Evolutionary conservation across 2,329 filamentous ascomycete genomes (phyloP).

Genomic region (Aspergillus chevalieri): DNA sequence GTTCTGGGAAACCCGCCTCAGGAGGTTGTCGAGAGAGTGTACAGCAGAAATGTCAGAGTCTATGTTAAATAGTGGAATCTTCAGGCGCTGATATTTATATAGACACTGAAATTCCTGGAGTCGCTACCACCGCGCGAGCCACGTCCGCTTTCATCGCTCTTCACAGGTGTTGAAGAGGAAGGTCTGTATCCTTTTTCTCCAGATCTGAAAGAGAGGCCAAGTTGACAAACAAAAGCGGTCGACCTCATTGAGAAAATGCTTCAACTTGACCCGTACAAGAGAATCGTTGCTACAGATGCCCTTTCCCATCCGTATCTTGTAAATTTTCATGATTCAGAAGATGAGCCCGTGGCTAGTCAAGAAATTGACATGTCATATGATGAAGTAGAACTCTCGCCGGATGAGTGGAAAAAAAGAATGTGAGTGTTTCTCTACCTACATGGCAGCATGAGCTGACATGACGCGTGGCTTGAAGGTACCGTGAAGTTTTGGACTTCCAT

Average conservation of each 20-base stretch:
- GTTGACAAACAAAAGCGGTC: conserved; percentile 56
- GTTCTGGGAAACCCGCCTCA: conserved; percentile 92
- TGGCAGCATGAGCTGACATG: neutral
- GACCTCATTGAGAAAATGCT: conserved; percentile 95
- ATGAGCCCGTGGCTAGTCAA: conserved; percentile 91
- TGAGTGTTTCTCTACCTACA: conserved; percentile 43
- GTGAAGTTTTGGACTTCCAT: conserved; percentile 96
- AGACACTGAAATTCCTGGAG: conserved; percentile 96
- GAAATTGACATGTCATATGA: conserved; percentile 99
- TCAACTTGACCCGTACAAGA: conserved; percentile 93
- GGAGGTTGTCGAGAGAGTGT: conserved; percentile 97
- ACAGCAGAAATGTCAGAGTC: conserved; percentile 80
- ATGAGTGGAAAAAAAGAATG: conserved; percentile 99
- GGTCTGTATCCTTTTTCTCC: conserved; percentile 50
- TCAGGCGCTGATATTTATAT: conserved; percentile 18
- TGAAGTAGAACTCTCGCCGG: conserved; percentile 91
- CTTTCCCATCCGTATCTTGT: conserved; percentile 89
- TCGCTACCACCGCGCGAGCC: conserved; percentile 92
- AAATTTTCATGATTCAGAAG: conserved; percentile 93
- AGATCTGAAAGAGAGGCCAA: neutral
- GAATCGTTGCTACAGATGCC: conserved; percentile 78
- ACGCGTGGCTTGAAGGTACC: conserved; percentile 63
- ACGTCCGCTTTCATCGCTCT: conserved; percentile 79
- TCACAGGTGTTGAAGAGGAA: conserved; percentile 84
- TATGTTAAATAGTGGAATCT: neutral